phyloP scores from a whole-genome alignment of 495 filamentous ascomycete species.

The Hypoxylon fragiforme region DNA sequence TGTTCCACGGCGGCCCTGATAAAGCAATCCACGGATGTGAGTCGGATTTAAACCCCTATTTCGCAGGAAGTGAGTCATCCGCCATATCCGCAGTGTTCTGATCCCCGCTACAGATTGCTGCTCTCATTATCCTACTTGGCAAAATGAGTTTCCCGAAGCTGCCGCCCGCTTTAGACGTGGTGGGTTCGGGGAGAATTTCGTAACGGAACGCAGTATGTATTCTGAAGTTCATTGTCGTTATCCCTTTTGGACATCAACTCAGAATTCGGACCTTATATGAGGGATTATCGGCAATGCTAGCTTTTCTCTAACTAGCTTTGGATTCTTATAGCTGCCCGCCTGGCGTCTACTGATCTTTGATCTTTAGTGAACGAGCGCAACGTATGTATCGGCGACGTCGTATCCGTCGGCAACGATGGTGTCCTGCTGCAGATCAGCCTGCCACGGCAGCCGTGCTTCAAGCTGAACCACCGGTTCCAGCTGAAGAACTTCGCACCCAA shows the following conservation, averaged over 20 bases:
- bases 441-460: constrained; percentile 60
- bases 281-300: too few species aligned
- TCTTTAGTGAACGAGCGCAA: constrained; percentile 60
- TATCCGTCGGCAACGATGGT: constrained; percentile 45
- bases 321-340: background rate
- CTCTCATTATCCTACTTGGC: constrained; percentile 56
- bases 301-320: too few species aligned
- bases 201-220: constrained; percentile 40
- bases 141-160: constrained; percentile 46
- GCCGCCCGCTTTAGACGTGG: constrained; percentile 51
- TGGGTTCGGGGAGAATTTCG: constrained; percentile 63
- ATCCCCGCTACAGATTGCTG: constrained; percentile 46
- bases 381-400: constrained; percentile 60
- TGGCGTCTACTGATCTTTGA: background rate
- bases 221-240: background rate
- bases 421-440: constrained; percentile 49
- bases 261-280: too few species aligned
- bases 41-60: constrained; percentile 8
- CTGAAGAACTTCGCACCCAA: constrained; percentile 56
- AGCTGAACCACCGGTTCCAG: constrained; percentile 60
- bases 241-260: too few species aligned
- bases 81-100: constrained; percentile 4
- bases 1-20: constrained; percentile 57
- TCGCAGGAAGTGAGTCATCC: background rate
- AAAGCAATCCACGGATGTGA: constrained; percentile 61